Conservation (phyloP, 345 rosid genomes). For the Pelargonium nanum region DNA sequence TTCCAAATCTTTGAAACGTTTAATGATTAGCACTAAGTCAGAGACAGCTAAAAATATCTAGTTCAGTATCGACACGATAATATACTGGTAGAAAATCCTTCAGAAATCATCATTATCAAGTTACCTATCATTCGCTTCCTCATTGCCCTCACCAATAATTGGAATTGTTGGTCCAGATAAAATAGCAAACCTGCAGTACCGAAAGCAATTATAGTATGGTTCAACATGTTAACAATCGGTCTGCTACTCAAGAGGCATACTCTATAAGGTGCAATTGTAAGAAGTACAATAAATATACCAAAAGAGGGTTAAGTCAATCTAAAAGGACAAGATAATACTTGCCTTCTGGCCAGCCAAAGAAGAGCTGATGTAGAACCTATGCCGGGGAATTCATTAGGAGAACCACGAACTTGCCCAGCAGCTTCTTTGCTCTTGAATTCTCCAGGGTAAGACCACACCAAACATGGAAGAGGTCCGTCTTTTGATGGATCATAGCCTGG, state of each 20-base stretch:
- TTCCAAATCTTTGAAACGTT: neutral
- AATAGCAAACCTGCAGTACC: constrained; percentile 67
- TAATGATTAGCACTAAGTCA: neutral
- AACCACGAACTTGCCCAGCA: constrained; percentile 98
- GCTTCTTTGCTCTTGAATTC: constrained; percentile 99
- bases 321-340: constrained; percentile 14
- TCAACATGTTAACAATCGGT: constrained; percentile 6
- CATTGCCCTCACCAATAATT: constrained; percentile 92
- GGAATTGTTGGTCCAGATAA: constrained; percentile 98
- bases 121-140: constrained; percentile 97
- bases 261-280: neutral
- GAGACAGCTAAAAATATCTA: neutral
- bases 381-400: constrained; percentile 95
- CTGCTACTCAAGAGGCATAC: neutral
- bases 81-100: neutral
- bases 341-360: constrained; percentile 98
- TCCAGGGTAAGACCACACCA: constrained; percentile 96
- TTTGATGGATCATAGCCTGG: constrained; percentile 81
- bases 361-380: constrained; percentile 93
- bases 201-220: constrained; percentile 11
- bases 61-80: neutral
- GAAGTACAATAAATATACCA: neutral
- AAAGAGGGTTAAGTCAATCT: neutral
- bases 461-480: constrained; percentile 91
- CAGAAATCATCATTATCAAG: neutral